Percentiles rank a stretch among this genome's conserved stretches.
These are phyloP conservation scores for Oxalis stricta DNA, from an alignment of 441 rosid species.

Conservation along the genomic window DNA sequence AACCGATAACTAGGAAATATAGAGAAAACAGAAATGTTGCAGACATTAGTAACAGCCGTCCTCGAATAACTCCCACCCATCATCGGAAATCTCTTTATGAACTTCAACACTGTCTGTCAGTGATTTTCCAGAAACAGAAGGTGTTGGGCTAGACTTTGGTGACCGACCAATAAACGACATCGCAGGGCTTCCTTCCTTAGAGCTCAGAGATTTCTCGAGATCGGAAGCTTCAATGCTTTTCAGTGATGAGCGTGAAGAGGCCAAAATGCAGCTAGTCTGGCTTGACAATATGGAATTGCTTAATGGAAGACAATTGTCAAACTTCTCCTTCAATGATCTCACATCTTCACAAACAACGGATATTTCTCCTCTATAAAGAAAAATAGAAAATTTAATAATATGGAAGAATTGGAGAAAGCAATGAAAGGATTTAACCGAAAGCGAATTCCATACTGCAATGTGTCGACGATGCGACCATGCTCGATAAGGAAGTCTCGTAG, in stretches of 20 bases:
- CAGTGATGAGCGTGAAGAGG: conserved; percentile 52
- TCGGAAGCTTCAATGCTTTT: conserved; percentile 24
- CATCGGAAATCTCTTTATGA: conserved; percentile 26
- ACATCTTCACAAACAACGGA: conserved; percentile 83
- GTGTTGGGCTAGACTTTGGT: conserved; percentile 4
- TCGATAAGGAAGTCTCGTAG: conserved; percentile 66
- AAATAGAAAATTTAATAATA: background rate
- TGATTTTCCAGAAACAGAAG: conserved; percentile 7
- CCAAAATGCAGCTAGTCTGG: conserved; percentile 70
- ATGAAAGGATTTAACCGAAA: no score
- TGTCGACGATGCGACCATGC: conserved; percentile 65
- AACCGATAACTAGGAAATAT: no score
- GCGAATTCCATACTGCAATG: conserved; percentile 88
- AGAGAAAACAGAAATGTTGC: no score
- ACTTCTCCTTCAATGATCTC: conserved; percentile 54
- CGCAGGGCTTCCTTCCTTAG: conserved; percentile 10
- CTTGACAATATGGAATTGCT: conserved; percentile 58
- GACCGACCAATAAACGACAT: conserved; percentile 12
- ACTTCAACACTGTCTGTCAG: conserved; percentile 6
- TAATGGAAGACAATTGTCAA: conserved; percentile 48
- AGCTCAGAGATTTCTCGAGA: conserved; percentile 15
- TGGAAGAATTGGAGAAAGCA: no score
- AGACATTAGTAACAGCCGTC: no score
- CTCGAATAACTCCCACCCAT: conserved; percentile 57
- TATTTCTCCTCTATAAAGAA: conserved; percentile 65